Conservation (phyloP, 1,284 basidiomycete genomes). For the Amylostereum areolatum region DNA sequence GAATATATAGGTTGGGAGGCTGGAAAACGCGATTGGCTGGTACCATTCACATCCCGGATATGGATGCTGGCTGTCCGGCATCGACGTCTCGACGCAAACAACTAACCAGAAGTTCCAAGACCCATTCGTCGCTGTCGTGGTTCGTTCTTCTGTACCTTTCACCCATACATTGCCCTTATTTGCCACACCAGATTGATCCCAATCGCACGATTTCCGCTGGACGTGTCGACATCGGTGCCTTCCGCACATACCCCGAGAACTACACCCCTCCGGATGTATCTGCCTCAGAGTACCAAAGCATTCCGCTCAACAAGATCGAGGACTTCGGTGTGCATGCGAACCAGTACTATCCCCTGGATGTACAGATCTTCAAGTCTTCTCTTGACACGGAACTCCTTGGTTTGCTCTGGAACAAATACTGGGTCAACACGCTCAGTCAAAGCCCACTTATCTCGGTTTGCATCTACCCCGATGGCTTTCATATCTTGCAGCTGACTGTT, state of each 20-base stretch:
- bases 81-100: slow-evolving; percentile 94
- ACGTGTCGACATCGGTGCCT: slow-evolving; percentile 97
- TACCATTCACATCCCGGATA: slow-evolving; percentile 98
- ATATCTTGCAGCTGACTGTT: not conserved
- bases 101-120: slow-evolving; percentile 94
- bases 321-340: slow-evolving; percentile 99
- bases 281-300: slow-evolving; percentile 86
- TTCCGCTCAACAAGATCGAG: slow-evolving; percentile 92
- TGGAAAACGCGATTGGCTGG: slow-evolving; percentile 96
- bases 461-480: slow-evolving; percentile 3
- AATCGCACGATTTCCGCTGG: slow-evolving; percentile 97
- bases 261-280: slow-evolving; percentile 75
- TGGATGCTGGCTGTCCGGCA: slow-evolving; percentile 95
- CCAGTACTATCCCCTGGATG: slow-evolving; percentile 90
- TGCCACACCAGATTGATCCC: slow-evolving; percentile 78
- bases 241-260: slow-evolving; percentile 92
- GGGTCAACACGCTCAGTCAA: slow-evolving; percentile 93
- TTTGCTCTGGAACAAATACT: slow-evolving; percentile 98
- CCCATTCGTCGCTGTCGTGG: slow-evolving; percentile 96
- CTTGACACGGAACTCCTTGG: slow-evolving; percentile 85
- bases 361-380: slow-evolving; percentile 91
- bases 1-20: slow-evolving; percentile 62
- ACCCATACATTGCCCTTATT: not conserved
- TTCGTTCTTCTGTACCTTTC: slow-evolving; percentile 33
- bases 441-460: slow-evolving; percentile 85